These are phyloP conservation scores for Aspergillus novofumigatus DNA, from an alignment of 2,329 filamentous ascomycete genomes.

Conservation along the genomic window DNA sequence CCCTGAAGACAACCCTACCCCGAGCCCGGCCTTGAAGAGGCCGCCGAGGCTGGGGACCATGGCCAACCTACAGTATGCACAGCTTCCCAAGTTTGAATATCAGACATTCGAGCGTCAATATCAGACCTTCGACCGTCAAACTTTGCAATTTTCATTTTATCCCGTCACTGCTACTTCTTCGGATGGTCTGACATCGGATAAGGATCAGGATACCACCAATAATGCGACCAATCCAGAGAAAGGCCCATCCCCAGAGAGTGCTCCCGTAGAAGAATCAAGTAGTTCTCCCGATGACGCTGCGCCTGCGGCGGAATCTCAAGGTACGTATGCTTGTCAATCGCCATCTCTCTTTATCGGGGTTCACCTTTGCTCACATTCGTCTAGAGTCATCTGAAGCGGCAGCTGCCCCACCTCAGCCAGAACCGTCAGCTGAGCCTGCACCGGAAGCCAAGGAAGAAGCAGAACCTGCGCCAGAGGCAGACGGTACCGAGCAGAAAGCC, in stretches of 20 bases:
- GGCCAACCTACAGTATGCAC: conserved; percentile 40
- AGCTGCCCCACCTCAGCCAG: conserved; percentile 21
- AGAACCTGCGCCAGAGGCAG: conserved; percentile 9
- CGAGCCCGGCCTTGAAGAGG: conserved; percentile 26
- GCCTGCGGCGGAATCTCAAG: conserved; percentile 24
- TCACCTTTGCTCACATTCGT: not conserved
- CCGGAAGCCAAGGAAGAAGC: conserved; percentile 20
- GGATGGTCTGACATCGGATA: conserved; percentile 31
- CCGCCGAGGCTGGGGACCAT: conserved; percentile 33
- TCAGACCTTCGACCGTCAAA: conserved; percentile 41
- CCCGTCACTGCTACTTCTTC: conserved; percentile 30
- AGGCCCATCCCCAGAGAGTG: conserved; percentile 11
- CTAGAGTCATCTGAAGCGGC: conserved; percentile 27
- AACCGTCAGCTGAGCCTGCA: conserved; percentile 16
- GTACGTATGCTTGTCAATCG: conserved; percentile 19
- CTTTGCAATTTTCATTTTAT: conserved; percentile 35
- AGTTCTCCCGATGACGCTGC: conserved; percentile 22
- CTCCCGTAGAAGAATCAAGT: conserved; percentile 20
- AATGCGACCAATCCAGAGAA: conserved; percentile 30
- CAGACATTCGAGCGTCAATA: conserved; percentile 40
- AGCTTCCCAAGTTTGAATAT: conserved; percentile 41
- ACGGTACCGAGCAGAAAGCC: conserved; percentile 4
- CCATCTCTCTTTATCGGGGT: not conserved
- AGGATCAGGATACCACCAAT: conserved; percentile 32
- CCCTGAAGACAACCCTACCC: conserved; percentile 15